Evolutionary conservation across 305 asterid genomes (phyloP).

Genomic region (Solanum chacoense): DNA sequence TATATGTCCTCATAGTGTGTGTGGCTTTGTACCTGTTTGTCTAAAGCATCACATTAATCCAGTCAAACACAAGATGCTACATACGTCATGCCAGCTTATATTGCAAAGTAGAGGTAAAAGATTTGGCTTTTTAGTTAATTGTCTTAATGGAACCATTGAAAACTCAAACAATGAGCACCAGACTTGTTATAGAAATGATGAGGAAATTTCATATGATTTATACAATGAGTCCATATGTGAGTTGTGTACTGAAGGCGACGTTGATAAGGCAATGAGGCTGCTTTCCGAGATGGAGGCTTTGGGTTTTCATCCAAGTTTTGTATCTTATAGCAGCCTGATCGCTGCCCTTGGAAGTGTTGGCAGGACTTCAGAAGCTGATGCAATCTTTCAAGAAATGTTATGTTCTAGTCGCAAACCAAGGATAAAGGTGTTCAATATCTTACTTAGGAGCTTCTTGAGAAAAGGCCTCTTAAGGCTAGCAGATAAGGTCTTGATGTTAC

Average conservation of each 20-base stretch:
- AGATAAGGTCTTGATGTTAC: constrained; percentile 28
- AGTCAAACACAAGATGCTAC: background rate
- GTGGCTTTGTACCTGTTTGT: background rate
- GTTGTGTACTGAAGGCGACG: constrained; percentile 52
- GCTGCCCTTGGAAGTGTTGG: constrained; percentile 57
- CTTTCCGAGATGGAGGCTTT: constrained; percentile 73
- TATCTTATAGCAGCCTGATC: constrained; percentile 40
- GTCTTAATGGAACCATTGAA: background rate
- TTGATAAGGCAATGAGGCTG: constrained; percentile 62
- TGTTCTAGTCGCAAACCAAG: constrained; percentile 45
- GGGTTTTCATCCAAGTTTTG: constrained; percentile 45
- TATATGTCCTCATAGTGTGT: background rate
- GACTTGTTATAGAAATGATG: constrained; percentile 1
- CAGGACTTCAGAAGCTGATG: constrained; percentile 80
- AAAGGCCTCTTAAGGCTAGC: constrained; percentile 64
- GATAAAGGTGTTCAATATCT: constrained; percentile 34
- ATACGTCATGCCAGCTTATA: background rate
- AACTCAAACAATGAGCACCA: background rate
- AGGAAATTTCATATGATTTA: constrained; percentile 49
- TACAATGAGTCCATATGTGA: constrained; percentile 43
- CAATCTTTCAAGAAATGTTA: constrained; percentile 67
- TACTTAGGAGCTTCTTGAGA: constrained; percentile 59
- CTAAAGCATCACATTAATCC: background rate
- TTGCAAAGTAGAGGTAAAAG: background rate
- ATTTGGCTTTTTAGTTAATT: constrained; percentile 1